Conservation (phyloP, 1,284 basidiomycete genomes). For the Leucoagaricus sp. region DNA sequence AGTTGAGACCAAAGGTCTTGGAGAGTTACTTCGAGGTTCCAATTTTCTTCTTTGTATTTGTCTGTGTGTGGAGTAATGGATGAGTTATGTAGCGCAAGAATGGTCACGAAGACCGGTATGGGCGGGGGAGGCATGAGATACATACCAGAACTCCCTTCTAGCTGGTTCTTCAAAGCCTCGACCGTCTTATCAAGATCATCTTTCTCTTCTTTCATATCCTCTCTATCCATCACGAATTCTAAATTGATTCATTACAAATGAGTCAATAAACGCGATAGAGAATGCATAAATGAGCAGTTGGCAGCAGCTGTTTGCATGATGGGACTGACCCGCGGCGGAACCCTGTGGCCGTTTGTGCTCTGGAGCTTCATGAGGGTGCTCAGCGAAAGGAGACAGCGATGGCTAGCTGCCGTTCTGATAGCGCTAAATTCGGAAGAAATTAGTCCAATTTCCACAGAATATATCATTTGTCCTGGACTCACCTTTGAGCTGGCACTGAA, state of each 20-base stretch:
- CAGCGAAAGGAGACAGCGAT: slow-evolving; percentile 39
- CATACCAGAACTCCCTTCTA: slow-evolving; percentile 79
- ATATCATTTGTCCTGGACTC: too few relatives aligned
- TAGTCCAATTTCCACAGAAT: too few relatives aligned
- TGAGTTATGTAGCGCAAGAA: not conserved
- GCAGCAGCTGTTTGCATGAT: slow-evolving; percentile 85
- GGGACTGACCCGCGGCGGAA: slow-evolving; percentile 71
- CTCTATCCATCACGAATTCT: slow-evolving; percentile 97
- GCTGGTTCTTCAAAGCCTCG: slow-evolving; percentile 69
- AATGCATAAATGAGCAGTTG: slow-evolving; percentile 68
- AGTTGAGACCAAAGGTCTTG: slow-evolving; percentile 85
- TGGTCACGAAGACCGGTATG: slow-evolving; percentile 12
- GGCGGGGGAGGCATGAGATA: slow-evolving; percentile 12
- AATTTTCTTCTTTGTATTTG: slow-evolving; percentile 96
- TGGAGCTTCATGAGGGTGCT: slow-evolving; percentile 44
- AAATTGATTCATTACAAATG: too few relatives aligned
- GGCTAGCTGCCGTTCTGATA: slow-evolving; percentile 35
- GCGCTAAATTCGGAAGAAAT: too few relatives aligned
- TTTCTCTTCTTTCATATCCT: slow-evolving; percentile 86
- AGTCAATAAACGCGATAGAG: slow-evolving; percentile 21
- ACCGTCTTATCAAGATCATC: slow-evolving; percentile 79
- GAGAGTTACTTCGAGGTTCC: slow-evolving; percentile 93
- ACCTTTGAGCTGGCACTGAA: slow-evolving; percentile 65
- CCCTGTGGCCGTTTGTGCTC: slow-evolving; percentile 47
- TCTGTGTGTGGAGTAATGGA: slow-evolving; percentile 36